Percentiles rank a stretch among this genome's conserved stretches.
Conservation (phyloP, 768 basidiomycete species). For the Leccinum barrowsii region DNA sequence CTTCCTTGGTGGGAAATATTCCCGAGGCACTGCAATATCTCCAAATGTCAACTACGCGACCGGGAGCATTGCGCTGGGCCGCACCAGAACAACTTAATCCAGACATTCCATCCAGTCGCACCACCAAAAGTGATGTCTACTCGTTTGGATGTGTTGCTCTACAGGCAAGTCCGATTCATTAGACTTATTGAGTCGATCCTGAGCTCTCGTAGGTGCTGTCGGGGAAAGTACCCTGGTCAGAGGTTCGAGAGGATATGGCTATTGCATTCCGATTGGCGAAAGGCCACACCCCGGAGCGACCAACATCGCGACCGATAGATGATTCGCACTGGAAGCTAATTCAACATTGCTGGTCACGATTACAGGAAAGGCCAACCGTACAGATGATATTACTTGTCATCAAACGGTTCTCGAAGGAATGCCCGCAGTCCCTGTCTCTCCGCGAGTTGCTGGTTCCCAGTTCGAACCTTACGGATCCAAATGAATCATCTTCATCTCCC, state of each 20-base stretch:
- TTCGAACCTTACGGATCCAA: too few species aligned
- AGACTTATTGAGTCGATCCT: neutral
- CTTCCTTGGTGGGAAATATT: neutral
- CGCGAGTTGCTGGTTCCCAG: too few species aligned
- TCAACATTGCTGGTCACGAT: neutral
- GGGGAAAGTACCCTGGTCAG: neutral
- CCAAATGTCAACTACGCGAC: neutral
- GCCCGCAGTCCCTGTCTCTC: too few species aligned
- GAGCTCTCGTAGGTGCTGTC: neutral
- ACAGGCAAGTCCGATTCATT: neutral
- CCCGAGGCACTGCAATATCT: neutral
- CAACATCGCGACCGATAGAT: neutral
- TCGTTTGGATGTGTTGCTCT: neutral
- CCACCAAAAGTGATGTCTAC: neutral
- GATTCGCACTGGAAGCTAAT: neutral
- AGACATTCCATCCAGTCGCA: neutral
- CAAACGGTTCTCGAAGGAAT: too few species aligned
- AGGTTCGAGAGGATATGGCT: neutral
- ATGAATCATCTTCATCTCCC: too few species aligned
- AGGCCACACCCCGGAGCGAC: neutral
- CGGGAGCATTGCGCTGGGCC: neutral
- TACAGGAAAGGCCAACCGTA: neutral
- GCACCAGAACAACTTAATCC: neutral
- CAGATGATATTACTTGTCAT: too few species aligned
- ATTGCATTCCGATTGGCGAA: neutral